These are phyloP conservation scores for Erysimum pusillum DNA, from an alignment of 441 rosid genomes.

Conservation along the genomic window DNA sequence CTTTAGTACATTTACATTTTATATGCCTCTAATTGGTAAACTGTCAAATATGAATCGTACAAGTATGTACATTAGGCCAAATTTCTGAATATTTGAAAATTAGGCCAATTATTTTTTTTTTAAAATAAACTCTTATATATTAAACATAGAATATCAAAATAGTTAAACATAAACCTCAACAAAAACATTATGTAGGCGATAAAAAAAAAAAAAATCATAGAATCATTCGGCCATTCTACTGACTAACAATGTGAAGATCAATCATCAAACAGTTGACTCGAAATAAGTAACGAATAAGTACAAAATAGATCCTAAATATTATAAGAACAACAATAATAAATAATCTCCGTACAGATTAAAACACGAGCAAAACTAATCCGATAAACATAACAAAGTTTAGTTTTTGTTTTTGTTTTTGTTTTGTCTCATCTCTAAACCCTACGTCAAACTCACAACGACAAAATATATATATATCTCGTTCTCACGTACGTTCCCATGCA, in stretches of 20 bases:
- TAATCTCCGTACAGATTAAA: constrained; percentile 36
- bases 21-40: constrained; percentile 3
- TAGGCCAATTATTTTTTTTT: too few relatives aligned
- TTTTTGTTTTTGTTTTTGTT: neutral
- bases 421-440: constrained; percentile 46
- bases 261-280: constrained; percentile 6
- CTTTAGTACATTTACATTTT: neutral
- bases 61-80: neutral
- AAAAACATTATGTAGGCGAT: neutral
- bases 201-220: neutral
- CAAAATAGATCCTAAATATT: constrained; percentile 32
- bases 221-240: neutral
- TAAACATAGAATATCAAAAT: neutral
- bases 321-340: constrained; percentile 26
- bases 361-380: constrained; percentile 44
- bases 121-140: too few relatives aligned
- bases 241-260: constrained; percentile 4
- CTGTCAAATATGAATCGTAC: constrained; percentile 11
- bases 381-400: constrained; percentile 36
- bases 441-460: constrained; percentile 36
- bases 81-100: too few relatives aligned
- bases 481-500: constrained; percentile 37
- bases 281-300: constrained; percentile 21
- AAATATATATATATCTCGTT: constrained; percentile 41
- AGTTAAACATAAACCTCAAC: neutral